Base-by-base conservation (phyloP, 208 protist species). In the Lotmaria passim region DNA sequence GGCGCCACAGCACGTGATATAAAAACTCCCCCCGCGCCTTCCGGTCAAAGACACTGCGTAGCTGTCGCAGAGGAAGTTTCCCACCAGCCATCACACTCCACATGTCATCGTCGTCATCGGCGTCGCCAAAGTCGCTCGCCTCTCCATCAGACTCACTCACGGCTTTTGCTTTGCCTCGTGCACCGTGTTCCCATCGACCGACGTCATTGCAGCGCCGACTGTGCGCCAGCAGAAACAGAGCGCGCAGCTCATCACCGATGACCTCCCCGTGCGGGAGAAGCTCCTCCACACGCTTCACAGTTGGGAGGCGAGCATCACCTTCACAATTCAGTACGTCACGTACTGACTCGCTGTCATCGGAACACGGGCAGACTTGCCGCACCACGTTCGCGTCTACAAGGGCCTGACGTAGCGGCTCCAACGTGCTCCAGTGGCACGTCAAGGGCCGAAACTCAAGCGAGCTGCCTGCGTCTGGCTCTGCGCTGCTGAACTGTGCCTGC, bases 191-290 rank as follows among this genome's bases (percentile, higher is more conserved):
- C 21, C 3, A 44, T 28, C 3, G n/a, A 30, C 33, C 56, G 4
- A 10, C 30, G 5, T 14, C 14, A n/a, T 3, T 5, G 19, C 14
- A 24, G 7, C 15, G 34, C 10, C 65, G 58, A 46, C 11, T 26
- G 58, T 85, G 74, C 21, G 81, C 78, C 17, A 73, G 55, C 11
- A 95, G 64, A 50, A 93, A 90, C 23, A 95, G 59, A 8, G 78
- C 75, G 21, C 90, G 87, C 38, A 95, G 58, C 75, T 91, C 81
- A 73, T 95, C 87, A 10, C 82, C 51, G n/a, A 95, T 71, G 15
- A 79, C 51, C 56, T 90, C 80, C 14, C 81, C 86, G 41, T 81
- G 60, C 3, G 78, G 73, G 4, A 95, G 78, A 43, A 84, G 80
- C n/a, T 73, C 43, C 33, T 95, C 90, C 14, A 60, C 38, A 3